Evolutionary conservation across 331 rosid genomes (phyloP).

Genomic region (Malus hybrid): DNA sequence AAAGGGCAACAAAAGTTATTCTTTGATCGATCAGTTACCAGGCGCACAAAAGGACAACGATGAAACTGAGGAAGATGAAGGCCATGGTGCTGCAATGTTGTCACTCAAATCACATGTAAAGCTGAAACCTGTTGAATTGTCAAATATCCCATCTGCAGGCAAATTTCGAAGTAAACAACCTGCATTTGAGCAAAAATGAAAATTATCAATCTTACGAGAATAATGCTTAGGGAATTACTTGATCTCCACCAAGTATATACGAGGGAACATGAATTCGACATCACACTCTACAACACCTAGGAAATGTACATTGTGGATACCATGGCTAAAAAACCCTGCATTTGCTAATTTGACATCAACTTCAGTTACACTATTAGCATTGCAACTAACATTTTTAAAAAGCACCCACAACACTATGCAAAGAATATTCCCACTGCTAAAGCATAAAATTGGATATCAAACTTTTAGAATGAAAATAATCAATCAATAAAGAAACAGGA

Average conservation of each 20-base stretch:
- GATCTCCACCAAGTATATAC: not conserved
- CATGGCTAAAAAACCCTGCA: not conserved
- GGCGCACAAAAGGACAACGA: conserved; percentile 90
- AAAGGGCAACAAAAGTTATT: not conserved
- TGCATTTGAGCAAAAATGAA: conserved; percentile 24
- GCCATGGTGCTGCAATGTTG: conserved; percentile 96
- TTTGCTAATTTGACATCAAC: not conserved
- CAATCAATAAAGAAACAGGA: not conserved
- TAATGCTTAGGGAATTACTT: not conserved
- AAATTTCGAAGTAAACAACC: conserved; percentile 94
- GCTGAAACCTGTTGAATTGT: conserved; percentile 74
- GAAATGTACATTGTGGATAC: not conserved
- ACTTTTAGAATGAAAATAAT: not conserved
- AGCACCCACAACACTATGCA: not conserved
- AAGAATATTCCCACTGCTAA: not conserved
- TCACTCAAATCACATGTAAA: conserved; percentile 92
- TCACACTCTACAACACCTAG: not conserved
- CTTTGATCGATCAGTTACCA: conserved; percentile 41
- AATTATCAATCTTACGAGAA: not conserved
- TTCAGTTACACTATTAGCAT: not conserved
- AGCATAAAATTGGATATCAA: not conserved
- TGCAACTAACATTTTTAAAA: not conserved
- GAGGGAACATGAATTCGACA: not conserved
- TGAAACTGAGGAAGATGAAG: conserved; percentile 76
- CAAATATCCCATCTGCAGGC: conserved; percentile 84